These are phyloP conservation scores for Cryptosporidium ryanae DNA, from an alignment of 169 alveolate genomes.

Conservation along the genomic window DNA sequence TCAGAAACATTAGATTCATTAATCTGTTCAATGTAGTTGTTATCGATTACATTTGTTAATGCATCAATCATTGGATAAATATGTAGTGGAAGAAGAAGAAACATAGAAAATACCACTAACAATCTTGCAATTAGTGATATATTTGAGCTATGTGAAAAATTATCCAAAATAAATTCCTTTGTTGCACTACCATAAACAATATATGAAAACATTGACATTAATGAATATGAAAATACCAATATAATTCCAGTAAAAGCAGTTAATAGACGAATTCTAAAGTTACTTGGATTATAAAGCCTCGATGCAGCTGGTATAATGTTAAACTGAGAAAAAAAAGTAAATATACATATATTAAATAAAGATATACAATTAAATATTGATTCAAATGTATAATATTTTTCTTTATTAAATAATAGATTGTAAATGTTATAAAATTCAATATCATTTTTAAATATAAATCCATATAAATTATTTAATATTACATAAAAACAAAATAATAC, in stretches of 20 bases:
- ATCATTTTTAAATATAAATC: background rate
- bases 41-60: slow-evolving; percentile 35
- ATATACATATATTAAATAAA: slow-evolving; percentile 56
- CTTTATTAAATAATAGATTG: background rate
- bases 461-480: background rate
- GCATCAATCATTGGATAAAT: slow-evolving; percentile 73
- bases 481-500: slow-evolving; percentile 30
- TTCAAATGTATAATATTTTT: background rate
- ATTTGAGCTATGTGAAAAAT: background rate
- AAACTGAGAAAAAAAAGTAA: slow-evolving; percentile 60
- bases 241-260: slow-evolving; percentile 53
- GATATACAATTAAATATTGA: slow-evolving; percentile 17
- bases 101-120: slow-evolving; percentile 23
- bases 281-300: slow-evolving; percentile 23
- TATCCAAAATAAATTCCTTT: slow-evolving; percentile 24
- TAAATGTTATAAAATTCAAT: background rate
- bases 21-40: slow-evolving; percentile 22
- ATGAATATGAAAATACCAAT: slow-evolving; percentile 48
- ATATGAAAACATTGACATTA: slow-evolving; percentile 13
- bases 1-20: slow-evolving; percentile 4
- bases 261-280: slow-evolving; percentile 28
- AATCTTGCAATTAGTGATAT: slow-evolving; percentile 11
- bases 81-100: slow-evolving; percentile 53
- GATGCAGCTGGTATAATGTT: slow-evolving; percentile 51
- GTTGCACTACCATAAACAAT: slow-evolving; percentile 28